Percentiles rank a stretch among this genome's conserved stretches.
Conservation (phyloP, 257 asterid genomes). For the Solanum peruvianum region DNA sequence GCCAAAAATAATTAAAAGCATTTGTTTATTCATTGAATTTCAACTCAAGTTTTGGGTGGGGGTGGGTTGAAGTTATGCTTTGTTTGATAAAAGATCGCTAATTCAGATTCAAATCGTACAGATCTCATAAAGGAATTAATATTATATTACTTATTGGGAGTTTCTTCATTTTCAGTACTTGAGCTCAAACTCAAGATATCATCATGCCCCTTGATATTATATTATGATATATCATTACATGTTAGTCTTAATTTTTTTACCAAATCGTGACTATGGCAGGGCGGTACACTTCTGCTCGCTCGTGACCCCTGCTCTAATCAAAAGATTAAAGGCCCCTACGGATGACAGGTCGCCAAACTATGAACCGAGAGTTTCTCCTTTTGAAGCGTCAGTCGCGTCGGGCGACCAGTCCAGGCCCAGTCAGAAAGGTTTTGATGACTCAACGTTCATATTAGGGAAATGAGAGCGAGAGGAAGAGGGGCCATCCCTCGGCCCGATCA, state of each 20-base stretch:
- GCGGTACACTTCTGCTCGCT: too few species aligned
- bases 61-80: neutral
- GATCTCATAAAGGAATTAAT: neutral
- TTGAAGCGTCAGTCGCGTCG: too few species aligned
- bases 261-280: too few species aligned
- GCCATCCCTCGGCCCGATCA: too few species aligned
- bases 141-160: accelerated
- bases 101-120: neutral
- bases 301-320: too few species aligned
- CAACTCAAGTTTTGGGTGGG: neutral
- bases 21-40: neutral
- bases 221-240: neutral
- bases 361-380: too few species aligned
- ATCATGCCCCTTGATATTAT: neutral
- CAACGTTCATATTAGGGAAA: too few species aligned
- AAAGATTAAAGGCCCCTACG: too few species aligned
- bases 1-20: neutral
- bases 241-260: neutral
- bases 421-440: too few species aligned
- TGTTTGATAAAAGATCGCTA: accelerated
- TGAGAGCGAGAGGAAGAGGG: too few species aligned
- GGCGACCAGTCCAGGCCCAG: too few species aligned
- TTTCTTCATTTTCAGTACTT: neutral
- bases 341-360: too few species aligned
- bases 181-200: neutral